A percentile compares a stretch with the other conserved stretches of the same genome.
Evolutionary conservation across 208 protist genomes (phyloP).

Genomic region (Leishmania arabica): DNA sequence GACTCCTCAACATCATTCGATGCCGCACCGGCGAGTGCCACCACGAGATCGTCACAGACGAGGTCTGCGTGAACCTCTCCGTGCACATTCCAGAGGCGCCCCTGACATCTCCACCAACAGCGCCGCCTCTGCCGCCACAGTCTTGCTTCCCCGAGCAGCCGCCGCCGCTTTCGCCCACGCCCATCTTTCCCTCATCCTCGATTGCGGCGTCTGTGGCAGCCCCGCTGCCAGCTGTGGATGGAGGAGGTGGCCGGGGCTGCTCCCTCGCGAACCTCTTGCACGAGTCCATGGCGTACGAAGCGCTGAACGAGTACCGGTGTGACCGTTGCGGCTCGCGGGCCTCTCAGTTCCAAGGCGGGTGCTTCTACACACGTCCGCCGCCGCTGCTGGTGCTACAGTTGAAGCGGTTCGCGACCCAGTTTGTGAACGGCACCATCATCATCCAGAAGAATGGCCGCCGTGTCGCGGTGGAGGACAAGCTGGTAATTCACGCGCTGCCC

Average conservation of each 20-base stretch:
- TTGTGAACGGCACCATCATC: slow-evolving; percentile 32
- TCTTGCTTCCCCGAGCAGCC: not conserved
- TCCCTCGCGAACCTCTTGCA: slow-evolving; percentile 43
- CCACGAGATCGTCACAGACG: slow-evolving; percentile 78
- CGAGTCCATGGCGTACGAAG: slow-evolving; percentile 45
- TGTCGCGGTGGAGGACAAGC: slow-evolving; percentile 26
- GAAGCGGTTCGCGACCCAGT: slow-evolving; percentile 71
- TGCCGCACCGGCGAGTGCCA: slow-evolving; percentile 56
- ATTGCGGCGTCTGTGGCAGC: too few species aligned
- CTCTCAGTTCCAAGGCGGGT: slow-evolving; percentile 60
- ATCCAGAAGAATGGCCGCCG: slow-evolving; percentile 28
- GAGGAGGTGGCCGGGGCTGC: slow-evolving; percentile 24
- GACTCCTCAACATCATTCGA: slow-evolving; percentile 81
- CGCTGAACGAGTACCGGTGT: slow-evolving; percentile 66
- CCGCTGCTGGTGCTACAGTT: slow-evolving; percentile 69
- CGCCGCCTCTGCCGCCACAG: not conserved
- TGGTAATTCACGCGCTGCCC: slow-evolving; percentile 29
- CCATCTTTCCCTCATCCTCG: not conserved
- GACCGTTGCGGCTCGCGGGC: slow-evolving; percentile 51
- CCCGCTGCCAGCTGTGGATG: not conserved
- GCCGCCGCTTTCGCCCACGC: not conserved
- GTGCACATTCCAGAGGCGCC: slow-evolving; percentile 33
- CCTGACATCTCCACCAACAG: not conserved
- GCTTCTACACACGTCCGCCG: slow-evolving; percentile 57
- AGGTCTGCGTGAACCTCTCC: slow-evolving; percentile 73